phyloP scores from a whole-genome alignment of 306 rosid species.

The Coriaria nepalensis region DNA sequence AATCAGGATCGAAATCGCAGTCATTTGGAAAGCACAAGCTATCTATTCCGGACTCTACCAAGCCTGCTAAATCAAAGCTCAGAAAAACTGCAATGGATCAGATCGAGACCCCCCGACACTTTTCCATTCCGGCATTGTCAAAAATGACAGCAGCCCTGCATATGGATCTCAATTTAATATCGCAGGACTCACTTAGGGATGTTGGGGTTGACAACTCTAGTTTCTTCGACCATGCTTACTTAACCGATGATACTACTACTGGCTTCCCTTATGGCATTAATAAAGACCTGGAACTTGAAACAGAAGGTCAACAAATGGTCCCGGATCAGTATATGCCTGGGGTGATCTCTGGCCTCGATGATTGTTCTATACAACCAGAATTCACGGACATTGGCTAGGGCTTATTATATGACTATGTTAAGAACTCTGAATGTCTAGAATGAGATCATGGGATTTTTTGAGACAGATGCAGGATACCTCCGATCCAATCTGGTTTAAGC shows the following conservation, averaged over 20 bases:
- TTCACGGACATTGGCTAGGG: constrained; percentile 49
- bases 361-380: constrained; percentile 34
- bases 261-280: constrained; percentile 17
- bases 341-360: constrained; percentile 52
- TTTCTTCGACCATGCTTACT: no score
- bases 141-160: constrained; percentile 19
- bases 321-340: constrained; percentile 36
- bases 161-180: constrained; percentile 23
- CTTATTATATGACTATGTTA: no score
- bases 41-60: constrained; percentile 31
- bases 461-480: no score
- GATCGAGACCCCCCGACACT: constrained; percentile 31
- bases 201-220: constrained; percentile 13
- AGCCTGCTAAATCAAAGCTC: constrained; percentile 52
- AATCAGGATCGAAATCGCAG: constrained; percentile 44
- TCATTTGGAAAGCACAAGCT: constrained; percentile 74
- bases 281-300: constrained; percentile 23
- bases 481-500: no score
- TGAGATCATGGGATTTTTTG: no score
- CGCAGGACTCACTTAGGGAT: constrained; percentile 22
- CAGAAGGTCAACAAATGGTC: constrained; percentile 24
- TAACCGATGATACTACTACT: not conserved
- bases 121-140: constrained; percentile 23
- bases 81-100: constrained; percentile 37
- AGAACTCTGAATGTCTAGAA: no score